Evolutionary conservation across 73 alveolate genomes (phyloP), one percentile per base, ranked within the genome.

Genomic region (Paramecium bursaria): DNA sequence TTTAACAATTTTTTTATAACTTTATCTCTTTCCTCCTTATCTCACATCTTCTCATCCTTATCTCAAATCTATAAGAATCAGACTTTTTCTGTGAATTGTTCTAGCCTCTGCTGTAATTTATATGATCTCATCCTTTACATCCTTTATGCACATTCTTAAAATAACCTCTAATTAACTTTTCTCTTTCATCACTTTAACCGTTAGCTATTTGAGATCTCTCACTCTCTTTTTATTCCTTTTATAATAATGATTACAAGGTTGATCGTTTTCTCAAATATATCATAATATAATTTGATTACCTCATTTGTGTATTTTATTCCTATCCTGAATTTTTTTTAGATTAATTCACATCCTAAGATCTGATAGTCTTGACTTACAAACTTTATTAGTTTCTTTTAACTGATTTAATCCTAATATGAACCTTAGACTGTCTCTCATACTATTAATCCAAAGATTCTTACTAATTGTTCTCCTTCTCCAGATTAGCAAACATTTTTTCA

Each of bases 131-230:
- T 85, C 85, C 75, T 93, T 93, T 0, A 93, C 92, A 87, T 93
- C 95, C 55, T 93, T 95, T 0, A 93, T 91, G 30, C 95, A 90
- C 48, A 74, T 85, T 46, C 95, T 74, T 0, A 93, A 75, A 3
- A 90, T 67, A 30, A 87, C 52, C 60, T 93, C 98, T 4, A 93
- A 61, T 27, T 74, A 75, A 23, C 90, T 90, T 60, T 93, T 93
- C 42, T 75, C 49, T 51, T 93, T 90, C 25, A 93, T 93, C 50
- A 90, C 98, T 52, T 88, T 93, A 0, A 94, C 74, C 52, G 87
- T 90, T 39, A 85, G 31, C 54, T 42, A 42, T 46, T 79, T 79
- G 35, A 79, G 60, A 86, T 93, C 87, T 85, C 74, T 48, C 48
- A 90, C 91, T 74, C 87, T 75, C 92, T 88, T 80, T 76, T n/a